phyloP scores from a whole-genome alignment of 1,284 basidiomycete species.

The Sparassis latifolia region DNA sequence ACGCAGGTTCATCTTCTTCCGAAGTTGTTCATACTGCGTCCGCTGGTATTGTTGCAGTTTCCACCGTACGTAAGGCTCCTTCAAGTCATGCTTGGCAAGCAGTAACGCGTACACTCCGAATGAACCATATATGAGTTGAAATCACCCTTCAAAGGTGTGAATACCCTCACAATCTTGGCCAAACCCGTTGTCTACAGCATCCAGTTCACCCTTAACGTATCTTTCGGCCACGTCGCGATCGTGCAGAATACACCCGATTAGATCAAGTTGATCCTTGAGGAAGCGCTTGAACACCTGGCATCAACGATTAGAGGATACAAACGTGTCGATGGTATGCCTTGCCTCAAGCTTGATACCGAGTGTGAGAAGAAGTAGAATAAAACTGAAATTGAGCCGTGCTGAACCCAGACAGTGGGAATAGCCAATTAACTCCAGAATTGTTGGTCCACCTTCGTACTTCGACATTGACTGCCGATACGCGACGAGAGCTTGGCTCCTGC shows the following conservation, averaged over 20 bases:
- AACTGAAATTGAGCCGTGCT: conserved; percentile 14
- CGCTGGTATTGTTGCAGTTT: conserved; percentile 11
- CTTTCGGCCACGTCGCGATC: conserved; percentile 13
- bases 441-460: conserved; percentile 17
- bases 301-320: background rate
- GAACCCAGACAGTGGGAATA: conserved; percentile 8
- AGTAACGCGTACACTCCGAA: conserved; percentile 13
- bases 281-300: conserved; percentile 10
- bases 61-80: conserved; percentile 12
- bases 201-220: conserved; percentile 15
- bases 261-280: conserved; percentile 14
- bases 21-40: conserved; percentile 9
- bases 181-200: conserved; percentile 11
- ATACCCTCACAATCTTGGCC: conserved; percentile 12
- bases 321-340: background rate
- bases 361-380: conserved; percentile 12
- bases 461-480: conserved; percentile 18
- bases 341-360: conserved; percentile 8
- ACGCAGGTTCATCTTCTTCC: conserved; percentile 12
- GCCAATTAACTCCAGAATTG: conserved; percentile 14
- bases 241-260: conserved; percentile 13
- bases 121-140: background rate
- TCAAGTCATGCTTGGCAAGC: conserved; percentile 14
- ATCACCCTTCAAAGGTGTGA: background rate
- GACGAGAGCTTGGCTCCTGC: conserved; percentile 1